Conservation (phyloP, 148 eudicot species). For the Fagopyrum esculentum region DNA sequence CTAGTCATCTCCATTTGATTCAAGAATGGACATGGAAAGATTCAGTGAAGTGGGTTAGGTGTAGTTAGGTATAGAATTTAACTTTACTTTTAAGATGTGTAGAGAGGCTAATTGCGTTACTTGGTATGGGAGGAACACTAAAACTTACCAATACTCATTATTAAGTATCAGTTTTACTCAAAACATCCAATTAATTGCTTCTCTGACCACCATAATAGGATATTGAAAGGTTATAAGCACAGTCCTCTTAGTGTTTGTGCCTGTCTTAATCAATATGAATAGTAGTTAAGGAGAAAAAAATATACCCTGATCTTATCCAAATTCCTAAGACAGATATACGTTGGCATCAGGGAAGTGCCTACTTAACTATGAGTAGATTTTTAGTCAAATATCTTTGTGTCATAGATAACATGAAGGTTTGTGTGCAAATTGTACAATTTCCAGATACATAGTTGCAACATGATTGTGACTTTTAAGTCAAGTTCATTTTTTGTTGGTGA, state of each 20-base stretch:
- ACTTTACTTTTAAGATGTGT: constrained; percentile 2
- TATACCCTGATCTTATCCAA: not conserved
- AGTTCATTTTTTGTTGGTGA: not conserved
- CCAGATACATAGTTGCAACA: not conserved
- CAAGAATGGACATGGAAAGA: not conserved
- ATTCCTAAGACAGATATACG: not conserved
- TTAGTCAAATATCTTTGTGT: not conserved
- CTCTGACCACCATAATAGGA: not conserved
- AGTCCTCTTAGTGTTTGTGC: not conserved
- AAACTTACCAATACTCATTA: not conserved
- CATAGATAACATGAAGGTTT: not conserved
- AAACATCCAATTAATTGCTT: not conserved
- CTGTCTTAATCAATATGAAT: not conserved
- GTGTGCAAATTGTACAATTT: not conserved
- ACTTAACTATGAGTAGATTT: not conserved
- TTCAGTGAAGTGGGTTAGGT: not conserved
- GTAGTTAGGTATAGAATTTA: not conserved
- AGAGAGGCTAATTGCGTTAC: not conserved
- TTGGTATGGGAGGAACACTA: not conserved
- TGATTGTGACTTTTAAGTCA: not conserved
- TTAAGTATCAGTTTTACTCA: not conserved
- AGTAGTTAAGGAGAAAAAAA: not conserved
- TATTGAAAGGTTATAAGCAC: not conserved
- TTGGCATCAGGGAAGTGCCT: not conserved
- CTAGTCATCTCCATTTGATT: not conserved